A percentile compares a stretch with the other conserved stretches of the same genome.
Conservation (phyloP, 139 green algal genomes). For the Prasinococcaceae sp. region DNA sequence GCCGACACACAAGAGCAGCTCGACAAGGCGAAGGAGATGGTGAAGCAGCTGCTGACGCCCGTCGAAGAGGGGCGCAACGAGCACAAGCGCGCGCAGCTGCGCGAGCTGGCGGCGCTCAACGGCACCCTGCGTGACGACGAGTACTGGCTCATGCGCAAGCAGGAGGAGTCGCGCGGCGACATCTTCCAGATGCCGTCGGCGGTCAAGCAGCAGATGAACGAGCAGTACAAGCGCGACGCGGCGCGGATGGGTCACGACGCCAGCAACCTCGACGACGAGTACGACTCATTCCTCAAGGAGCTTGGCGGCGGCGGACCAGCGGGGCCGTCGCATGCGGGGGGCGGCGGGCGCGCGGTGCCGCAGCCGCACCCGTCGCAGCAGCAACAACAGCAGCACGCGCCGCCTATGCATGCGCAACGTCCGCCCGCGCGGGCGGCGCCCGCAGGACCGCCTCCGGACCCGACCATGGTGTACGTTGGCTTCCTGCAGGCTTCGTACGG, state of each 20-base stretch:
- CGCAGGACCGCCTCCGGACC: no score
- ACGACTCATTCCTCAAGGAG: slow-evolving; percentile 76
- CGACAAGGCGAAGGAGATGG: slow-evolving; percentile 50
- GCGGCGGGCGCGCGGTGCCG: background rate
- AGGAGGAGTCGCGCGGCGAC: slow-evolving; percentile 12
- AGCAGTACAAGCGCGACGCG: slow-evolving; percentile 55
- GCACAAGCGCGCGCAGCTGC: slow-evolving; percentile 81
- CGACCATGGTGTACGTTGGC: slow-evolving; percentile 79
- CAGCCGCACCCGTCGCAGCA: slow-evolving; percentile 32
- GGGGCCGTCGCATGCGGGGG: slow-evolving; percentile 1
- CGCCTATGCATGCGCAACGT: no score
- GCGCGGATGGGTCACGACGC: slow-evolving; percentile 37
- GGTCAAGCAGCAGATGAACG: slow-evolving; percentile 14
- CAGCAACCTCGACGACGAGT: slow-evolving; percentile 69
- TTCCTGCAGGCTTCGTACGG: slow-evolving; percentile 49
- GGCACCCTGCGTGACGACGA: slow-evolving; percentile 58
- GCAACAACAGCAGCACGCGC: no score
- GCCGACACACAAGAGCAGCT: slow-evolving; percentile 70
- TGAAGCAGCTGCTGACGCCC: slow-evolving; percentile 66
- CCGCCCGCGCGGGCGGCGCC: no score
- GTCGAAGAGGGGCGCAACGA: slow-evolving; percentile 77
- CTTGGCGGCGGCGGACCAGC: slow-evolving; percentile 38
- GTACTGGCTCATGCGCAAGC: slow-evolving; percentile 29
- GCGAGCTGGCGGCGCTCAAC: slow-evolving; percentile 87
- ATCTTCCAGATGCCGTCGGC: slow-evolving; percentile 35